Evolutionary conservation across 2,329 filamentous ascomycete genomes (phyloP), one percentile per base, ranked within the genome.

Genomic region (Curvularia sp.): DNA sequence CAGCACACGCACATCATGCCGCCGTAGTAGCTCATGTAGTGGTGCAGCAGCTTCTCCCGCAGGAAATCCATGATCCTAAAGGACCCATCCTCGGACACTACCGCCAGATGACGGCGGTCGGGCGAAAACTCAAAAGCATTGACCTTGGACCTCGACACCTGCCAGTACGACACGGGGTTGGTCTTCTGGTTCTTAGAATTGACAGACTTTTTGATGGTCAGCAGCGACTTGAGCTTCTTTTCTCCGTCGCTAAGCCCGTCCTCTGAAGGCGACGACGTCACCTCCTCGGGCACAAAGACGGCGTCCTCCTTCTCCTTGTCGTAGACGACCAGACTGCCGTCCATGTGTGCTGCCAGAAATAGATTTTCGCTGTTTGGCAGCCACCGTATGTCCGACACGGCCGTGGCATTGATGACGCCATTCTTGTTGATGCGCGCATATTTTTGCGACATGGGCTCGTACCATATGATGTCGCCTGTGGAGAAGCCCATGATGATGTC

Each of bases 391-490:
- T 94, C 88, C 0, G 91, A 90, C 2, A 98, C 89, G 0, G 94
- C 89, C 0, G 91, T 92, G 50, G 86, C 85, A 70, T 96, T 97
- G 77, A 98, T 96, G 55, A 90, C 86, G 24, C 94, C 94, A 75
- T 98, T 98, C 80, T 99, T 99, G 75, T 99, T 99, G 70, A 99
- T 84, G 20, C 95, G 88, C 3, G 92, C 91, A 77, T 99, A 99
- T 74, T 96, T 93, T 71, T 98, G 94, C 39, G 93, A 94, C 71
- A 97, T 91, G 10, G 95, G 93, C 78, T 99, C 95, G 82, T 95
- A 98, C 95, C 95, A 99, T 62, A 99, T 94, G 48, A 99, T 93
- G 76, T 99, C 95, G 39, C 93, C 93, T 0, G 93, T 96, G 6
- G 94, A 97, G 72, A 97, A 98, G 0, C 95, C 95, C 88, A 99